Percentiles rank a stretch among this genome's conserved stretches.
Evolutionary conservation across 345 rosid genomes (phyloP).

Genomic region (Rhodamnia argentea): DNA sequence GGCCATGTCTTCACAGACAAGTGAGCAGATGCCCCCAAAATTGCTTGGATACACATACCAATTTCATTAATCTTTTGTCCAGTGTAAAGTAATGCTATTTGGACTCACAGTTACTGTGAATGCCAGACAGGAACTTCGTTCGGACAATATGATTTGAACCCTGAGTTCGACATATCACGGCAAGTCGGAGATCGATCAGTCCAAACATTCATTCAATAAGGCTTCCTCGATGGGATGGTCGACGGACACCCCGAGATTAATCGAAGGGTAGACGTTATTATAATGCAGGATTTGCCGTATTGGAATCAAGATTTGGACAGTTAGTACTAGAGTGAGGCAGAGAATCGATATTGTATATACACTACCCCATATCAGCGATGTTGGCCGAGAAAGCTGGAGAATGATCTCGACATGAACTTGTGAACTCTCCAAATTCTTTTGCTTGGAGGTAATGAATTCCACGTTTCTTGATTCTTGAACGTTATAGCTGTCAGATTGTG

Average conservation of each 20-base stretch:
- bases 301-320: neutral
- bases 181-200: neutral
- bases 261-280: neutral
- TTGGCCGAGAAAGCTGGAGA: neutral
- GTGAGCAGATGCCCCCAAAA: neutral
- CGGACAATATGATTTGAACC: neutral
- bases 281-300: neutral
- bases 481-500: no score
- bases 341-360: neutral
- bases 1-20: neutral
- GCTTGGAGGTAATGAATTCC: no score
- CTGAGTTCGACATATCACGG: neutral
- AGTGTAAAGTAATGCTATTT: neutral
- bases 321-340: neutral
- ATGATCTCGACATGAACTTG: neutral
- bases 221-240: neutral
- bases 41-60: neutral
- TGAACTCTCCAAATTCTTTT: neutral
- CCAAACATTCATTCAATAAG: neutral
- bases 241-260: neutral
- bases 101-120: neutral
- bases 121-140: neutral
- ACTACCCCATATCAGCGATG: neutral
- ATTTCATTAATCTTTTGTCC: neutral
- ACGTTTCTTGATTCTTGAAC: no score